A percentile compares a stretch with the other conserved stretches of the same genome.
Evolutionary conservation across 495 filamentous ascomycete species (phyloP).

Genomic region (Aspergillus sclerotioniger): DNA sequence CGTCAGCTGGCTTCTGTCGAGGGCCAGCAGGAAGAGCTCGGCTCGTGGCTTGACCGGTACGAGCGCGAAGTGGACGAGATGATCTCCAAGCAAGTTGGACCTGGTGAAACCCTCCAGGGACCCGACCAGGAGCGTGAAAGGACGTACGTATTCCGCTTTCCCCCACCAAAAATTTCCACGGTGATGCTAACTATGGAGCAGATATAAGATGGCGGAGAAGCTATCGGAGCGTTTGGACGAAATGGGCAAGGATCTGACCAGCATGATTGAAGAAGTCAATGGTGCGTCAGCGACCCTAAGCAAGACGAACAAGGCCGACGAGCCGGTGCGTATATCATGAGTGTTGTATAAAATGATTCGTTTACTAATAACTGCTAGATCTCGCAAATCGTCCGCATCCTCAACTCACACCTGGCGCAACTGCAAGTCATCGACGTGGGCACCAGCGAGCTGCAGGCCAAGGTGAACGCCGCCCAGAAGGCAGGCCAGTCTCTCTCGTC

Average conservation of each 20-base stretch:
- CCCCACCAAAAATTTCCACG: not conserved
- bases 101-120: constrained; percentile 70
- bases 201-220: constrained; percentile 86
- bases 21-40: constrained; percentile 85
- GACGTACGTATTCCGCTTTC: constrained; percentile 52
- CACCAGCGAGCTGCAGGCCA: constrained; percentile 72
- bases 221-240: constrained; percentile 81
- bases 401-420: constrained; percentile 86
- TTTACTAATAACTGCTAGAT: constrained; percentile 51
- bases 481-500: constrained; percentile 64
- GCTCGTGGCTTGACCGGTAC: constrained; percentile 79
- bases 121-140: constrained; percentile 92
- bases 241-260: constrained; percentile 84
- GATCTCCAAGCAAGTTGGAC: constrained; percentile 66
- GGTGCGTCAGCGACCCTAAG: constrained; percentile 75
- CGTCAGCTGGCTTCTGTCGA: constrained; percentile 84
- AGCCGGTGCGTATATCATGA: constrained; percentile 67
- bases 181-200: constrained; percentile 20
- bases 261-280: constrained; percentile 99
- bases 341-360: not conserved
- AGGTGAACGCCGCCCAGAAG: constrained; percentile 77
- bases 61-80: constrained; percentile 86
- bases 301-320: constrained; percentile 84
- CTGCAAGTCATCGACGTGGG: constrained; percentile 89
- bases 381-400: constrained; percentile 87